Conservation (phyloP, 257 asterid genomes). For the Fraxinus quadrangulata region DNA sequence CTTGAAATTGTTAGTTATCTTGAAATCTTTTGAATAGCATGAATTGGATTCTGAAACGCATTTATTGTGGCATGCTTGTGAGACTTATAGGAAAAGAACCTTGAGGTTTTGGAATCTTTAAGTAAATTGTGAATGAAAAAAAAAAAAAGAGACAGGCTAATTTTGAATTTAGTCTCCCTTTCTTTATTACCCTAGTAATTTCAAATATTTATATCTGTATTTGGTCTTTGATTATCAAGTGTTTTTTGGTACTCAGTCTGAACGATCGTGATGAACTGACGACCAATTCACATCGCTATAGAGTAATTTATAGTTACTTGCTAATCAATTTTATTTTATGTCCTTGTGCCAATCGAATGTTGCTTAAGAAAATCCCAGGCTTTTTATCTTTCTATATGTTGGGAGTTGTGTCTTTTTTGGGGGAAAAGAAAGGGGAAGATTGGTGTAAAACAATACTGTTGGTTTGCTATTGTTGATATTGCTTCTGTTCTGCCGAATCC, state of each 20-base stretch:
- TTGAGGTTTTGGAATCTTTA: background rate
- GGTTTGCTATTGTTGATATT: background rate
- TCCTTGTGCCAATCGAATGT: background rate
- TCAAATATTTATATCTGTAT: background rate
- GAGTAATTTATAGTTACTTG: background rate
- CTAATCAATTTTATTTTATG: background rate
- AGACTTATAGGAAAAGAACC: background rate
- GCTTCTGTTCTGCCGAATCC: background rate
- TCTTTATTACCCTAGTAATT: background rate
- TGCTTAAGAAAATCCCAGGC: background rate
- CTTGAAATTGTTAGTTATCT: constrained; percentile 1
- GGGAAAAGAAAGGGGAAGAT: background rate
- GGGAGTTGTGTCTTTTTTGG: background rate
- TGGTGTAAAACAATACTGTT: background rate
- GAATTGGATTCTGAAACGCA: background rate
- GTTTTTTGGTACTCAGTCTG: background rate
- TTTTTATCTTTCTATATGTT: background rate
- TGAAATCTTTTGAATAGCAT: background rate
- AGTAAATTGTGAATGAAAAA: background rate
- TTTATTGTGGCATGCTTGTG: background rate
- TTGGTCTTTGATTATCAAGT: background rate
- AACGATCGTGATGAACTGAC: background rate
- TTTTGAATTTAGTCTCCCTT: background rate
- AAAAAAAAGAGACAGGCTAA: background rate
- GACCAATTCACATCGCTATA: background rate